Conservation (phyloP, 2,329 filamentous ascomycete genomes). For the Fusarium bactridioides region DNA sequence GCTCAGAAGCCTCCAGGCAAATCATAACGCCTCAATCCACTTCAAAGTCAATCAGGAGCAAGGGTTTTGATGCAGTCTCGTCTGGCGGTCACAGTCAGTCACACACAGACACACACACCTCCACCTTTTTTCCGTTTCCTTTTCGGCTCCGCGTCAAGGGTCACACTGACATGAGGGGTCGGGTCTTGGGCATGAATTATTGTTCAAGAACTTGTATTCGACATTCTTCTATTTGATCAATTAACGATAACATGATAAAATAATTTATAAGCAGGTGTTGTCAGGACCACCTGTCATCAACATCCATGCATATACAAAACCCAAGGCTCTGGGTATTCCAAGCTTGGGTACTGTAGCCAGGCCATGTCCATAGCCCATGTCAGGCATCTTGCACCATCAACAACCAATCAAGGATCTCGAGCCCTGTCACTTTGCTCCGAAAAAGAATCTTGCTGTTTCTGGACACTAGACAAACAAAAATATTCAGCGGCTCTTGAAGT, state of each 20-base stretch:
- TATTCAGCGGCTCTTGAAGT: background rate
- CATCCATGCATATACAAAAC: background rate
- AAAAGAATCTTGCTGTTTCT: background rate
- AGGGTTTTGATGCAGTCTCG: background rate
- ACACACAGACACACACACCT: background rate
- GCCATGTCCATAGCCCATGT: background rate
- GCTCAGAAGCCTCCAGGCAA: background rate
- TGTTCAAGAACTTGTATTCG: background rate
- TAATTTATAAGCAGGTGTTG: too few species aligned
- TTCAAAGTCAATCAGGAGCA: background rate
- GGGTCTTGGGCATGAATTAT: background rate
- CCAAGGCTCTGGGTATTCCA: background rate
- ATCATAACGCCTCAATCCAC: conserved; percentile 1
- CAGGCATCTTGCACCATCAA: background rate
- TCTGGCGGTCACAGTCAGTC: conserved; percentile 1
- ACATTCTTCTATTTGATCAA: background rate
- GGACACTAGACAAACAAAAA: background rate
- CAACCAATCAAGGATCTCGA: background rate
- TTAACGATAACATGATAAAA: fast-evolving
- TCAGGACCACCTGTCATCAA: background rate
- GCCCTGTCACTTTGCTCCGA: background rate
- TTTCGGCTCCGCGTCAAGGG: background rate
- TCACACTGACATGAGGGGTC: background rate
- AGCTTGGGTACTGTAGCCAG: background rate
- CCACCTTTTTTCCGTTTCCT: background rate